Evolutionary conservation across 306 rosid species (phyloP).

Genomic region (Lathyrus aphaca): DNA sequence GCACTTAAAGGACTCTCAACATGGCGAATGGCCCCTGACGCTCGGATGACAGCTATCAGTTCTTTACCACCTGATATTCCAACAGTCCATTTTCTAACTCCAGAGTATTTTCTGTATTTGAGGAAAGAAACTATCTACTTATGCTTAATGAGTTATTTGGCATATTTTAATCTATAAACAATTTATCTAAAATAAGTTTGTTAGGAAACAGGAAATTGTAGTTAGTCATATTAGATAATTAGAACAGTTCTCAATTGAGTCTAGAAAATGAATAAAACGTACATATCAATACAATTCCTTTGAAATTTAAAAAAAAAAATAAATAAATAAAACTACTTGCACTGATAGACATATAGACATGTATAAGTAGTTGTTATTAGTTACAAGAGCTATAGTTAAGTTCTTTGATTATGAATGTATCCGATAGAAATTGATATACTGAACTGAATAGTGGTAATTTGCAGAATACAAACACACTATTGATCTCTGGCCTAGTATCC

Average conservation of each 20-base stretch:
- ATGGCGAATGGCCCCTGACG: constrained; percentile 89
- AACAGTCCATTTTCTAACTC: constrained; percentile 78
- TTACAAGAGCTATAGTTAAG: not conserved
- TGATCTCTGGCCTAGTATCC: too few relatives aligned
- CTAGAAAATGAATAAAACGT: constrained; percentile 6
- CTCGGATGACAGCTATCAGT: constrained; percentile 87
- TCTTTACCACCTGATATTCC: constrained; percentile 85
- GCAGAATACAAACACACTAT: too few relatives aligned
- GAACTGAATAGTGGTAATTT: too few relatives aligned
- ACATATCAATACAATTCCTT: not conserved
- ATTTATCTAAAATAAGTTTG: constrained; percentile 7
- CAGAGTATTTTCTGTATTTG: constrained; percentile 72
- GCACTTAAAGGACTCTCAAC: constrained; percentile 56
- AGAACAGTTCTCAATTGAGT: constrained; percentile 17
- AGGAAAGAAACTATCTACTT: constrained; percentile 19
- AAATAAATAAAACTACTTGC: not conserved
- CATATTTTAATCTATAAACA: constrained; percentile 25
- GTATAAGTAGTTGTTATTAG: not conserved
- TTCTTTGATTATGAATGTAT: constrained; percentile 20
- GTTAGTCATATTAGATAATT: constrained; percentile 13
- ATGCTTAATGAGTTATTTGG: constrained; percentile 18
- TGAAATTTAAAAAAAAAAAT: not conserved
- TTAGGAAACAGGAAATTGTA: constrained; percentile 24
- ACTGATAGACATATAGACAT: constrained; percentile 5
- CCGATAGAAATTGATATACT: too few relatives aligned